Evolutionary conservation across 495 filamentous ascomycete species (phyloP).

Genomic region (Oleoguttula mirabilis): DNA sequence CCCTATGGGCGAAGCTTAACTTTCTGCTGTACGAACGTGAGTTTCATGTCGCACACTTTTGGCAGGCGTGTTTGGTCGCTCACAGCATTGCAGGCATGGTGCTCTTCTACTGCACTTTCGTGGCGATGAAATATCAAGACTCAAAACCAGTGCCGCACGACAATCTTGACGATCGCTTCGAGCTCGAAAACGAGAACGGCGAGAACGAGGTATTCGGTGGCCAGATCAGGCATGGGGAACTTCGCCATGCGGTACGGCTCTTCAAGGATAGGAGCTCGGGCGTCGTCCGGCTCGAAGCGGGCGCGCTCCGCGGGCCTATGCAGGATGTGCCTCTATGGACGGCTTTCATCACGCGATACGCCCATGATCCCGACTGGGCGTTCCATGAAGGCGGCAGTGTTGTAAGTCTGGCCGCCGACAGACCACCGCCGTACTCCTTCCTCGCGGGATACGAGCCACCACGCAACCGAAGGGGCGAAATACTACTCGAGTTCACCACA

Average conservation of each 20-base stretch:
- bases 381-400: constrained; percentile 5
- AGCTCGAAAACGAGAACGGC: constrained; percentile 20
- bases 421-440: constrained; percentile 17
- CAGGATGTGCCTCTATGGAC: constrained; percentile 31
- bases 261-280: constrained; percentile 53
- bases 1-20: constrained; percentile 45
- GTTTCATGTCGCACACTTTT: constrained; percentile 14
- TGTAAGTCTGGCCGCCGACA: constrained; percentile 15
- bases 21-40: constrained; percentile 49
- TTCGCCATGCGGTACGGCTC: constrained; percentile 58
- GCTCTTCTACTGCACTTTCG: constrained; percentile 64
- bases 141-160: constrained; percentile 37
- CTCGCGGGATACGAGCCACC: constrained; percentile 5
- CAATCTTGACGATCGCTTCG: constrained; percentile 32
- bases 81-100: constrained; percentile 45
- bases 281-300: constrained; percentile 46
- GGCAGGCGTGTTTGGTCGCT: constrained; percentile 6
- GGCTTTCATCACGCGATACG: constrained; percentile 29
- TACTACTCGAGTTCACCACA: constrained; percentile 9
- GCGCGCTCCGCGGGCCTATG: constrained; percentile 23
- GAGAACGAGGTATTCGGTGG: constrained; percentile 57
- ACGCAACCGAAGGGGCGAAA: constrained; percentile 5
- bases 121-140: constrained; percentile 63
- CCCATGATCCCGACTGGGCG: constrained; percentile 7
- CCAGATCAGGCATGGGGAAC: constrained; percentile 58